Evolutionary conservation across 2,329 filamentous ascomycete species (phyloP).

Genomic region (Leptographium procerum): DNA sequence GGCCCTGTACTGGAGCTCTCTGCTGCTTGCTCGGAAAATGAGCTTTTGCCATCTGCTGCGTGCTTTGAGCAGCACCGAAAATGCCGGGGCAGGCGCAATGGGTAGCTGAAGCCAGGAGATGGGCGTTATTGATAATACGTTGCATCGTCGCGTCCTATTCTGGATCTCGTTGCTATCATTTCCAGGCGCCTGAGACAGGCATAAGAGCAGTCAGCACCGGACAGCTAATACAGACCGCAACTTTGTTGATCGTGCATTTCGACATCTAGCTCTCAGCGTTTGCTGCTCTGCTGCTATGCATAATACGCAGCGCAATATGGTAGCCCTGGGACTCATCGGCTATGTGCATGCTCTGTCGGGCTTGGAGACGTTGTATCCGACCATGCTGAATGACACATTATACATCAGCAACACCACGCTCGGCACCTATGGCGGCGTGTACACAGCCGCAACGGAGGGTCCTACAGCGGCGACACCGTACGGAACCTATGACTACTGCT

Average conservation of each 20-base stretch:
- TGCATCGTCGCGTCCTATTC: neutral
- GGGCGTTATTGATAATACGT: neutral
- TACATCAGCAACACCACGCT: conserved; percentile 3
- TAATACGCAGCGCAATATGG: neutral
- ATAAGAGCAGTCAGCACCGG: too few relatives aligned
- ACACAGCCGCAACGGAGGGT: neutral
- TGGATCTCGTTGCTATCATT: neutral
- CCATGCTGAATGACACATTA: neutral
- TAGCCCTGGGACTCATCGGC: neutral
- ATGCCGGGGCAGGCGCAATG: neutral
- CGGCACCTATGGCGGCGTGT: conserved; percentile 2
- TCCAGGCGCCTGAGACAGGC: too few relatives aligned
- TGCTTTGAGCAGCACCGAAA: neutral
- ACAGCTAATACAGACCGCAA: too few relatives aligned
- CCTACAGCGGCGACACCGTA: neutral
- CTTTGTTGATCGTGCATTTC: neutral
- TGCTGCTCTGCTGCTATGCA: neutral
- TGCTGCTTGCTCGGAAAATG: too few relatives aligned
- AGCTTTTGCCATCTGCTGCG: too few relatives aligned
- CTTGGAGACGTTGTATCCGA: conserved; percentile 1
- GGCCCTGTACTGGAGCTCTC: neutral
- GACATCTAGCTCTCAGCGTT: neutral
- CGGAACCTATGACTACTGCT: conserved; percentile 5
- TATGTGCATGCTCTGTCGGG: neutral
- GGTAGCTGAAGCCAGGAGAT: too few relatives aligned